A percentile compares a stretch with the other conserved stretches of the same genome.
Evolutionary conservation across 2,329 filamentous ascomycete genomes (phyloP).

Genomic region (Colletotrichum sp.): DNA sequence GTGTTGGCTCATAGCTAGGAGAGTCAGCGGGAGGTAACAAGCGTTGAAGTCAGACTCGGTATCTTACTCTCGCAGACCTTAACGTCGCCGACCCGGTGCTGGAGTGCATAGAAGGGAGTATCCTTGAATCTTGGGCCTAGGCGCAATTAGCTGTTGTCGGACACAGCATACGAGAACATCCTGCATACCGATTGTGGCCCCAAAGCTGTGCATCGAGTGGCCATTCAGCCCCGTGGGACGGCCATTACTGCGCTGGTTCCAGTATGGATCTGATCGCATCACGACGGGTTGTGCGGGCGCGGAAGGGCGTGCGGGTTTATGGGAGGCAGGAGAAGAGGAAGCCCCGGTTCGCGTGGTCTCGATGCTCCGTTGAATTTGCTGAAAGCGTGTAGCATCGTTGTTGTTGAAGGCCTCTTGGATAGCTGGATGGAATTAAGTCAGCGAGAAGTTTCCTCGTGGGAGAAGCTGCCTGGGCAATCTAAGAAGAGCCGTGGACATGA

Average conservation of each 20-base stretch:
- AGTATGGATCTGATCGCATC: slow-evolving; percentile 2
- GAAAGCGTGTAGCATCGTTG: slow-evolving; percentile 44
- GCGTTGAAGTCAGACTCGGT: background rate
- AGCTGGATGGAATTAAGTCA: slow-evolving; percentile 33
- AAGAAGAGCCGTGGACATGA: background rate
- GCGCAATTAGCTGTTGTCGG: background rate
- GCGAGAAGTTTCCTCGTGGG: background rate
- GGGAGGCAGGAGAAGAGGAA: slow-evolving; percentile 16
- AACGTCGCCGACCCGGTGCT: slow-evolving; percentile 67
- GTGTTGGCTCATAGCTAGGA: slow-evolving; percentile 60
- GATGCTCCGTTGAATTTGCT: slow-evolving; percentile 50
- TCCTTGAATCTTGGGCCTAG: slow-evolving; percentile 55
- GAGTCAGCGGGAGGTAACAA: slow-evolving; percentile 21
- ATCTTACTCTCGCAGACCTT: slow-evolving; percentile 75
- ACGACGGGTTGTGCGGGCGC: background rate
- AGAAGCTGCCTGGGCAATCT: background rate
- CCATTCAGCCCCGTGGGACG: background rate
- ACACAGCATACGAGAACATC: background rate
- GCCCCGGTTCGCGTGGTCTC: slow-evolving; percentile 23
- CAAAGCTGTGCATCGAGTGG: background rate
- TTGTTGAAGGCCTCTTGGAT: slow-evolving; percentile 43
- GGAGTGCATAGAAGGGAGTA: slow-evolving; percentile 84
- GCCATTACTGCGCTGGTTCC: background rate
- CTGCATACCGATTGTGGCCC: background rate
- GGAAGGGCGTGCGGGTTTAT: slow-evolving; percentile 2